Base-by-base conservation (phyloP, 1,284 basidiomycete species). In the Tausonia pullulans region DNA sequence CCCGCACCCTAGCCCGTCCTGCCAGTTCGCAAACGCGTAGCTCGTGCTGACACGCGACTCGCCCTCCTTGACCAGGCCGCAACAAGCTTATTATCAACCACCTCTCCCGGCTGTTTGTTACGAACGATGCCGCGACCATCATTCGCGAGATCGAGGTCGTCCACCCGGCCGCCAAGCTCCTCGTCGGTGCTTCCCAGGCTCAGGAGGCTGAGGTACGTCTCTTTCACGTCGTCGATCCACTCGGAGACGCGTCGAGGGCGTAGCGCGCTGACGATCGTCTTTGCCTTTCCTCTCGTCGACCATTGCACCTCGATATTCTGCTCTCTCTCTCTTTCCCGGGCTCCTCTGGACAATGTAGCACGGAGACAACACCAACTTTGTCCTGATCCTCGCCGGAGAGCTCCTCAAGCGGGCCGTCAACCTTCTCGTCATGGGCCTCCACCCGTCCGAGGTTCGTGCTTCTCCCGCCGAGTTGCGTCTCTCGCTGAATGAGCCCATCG, bases 101-200 rank as follows among this genome's bases (percentile, higher is more conserved):
- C 77, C 81, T 99, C 55, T 93, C 93, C 65, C 84, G 86, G 73
- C 81, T 98, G 58, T 98, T 98, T 77, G 94, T 98, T 66, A 99
- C 96, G 44, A 96, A 91, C 59, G 96, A 99, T 83, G 95, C 96
- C 7, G 96, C 96, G 9, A 98, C 96, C 65, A 98, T 99, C 78
- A 94, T 98, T 74, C 84, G 89, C 69, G 96, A 99, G 79, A 86
- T 98, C 75, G 96, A 98, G 75, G 92, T 99, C 60, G 91, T 98
- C 43, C 96, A 98, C 76, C 96, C 96, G 0, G 95, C 95, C 5
- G 96, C 93, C 44, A 98, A 98, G 77, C 81, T 98, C 9, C 80
- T 99, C 11, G 95, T 98, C 45, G 96, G 98, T 90, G 93, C 94
- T 16, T 91, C 89, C 52, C 92, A 97, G 73, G 90, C 95, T 46